Evolutionary conservation across 805 yeast genomes (phyloP).

Genomic region (Candida alai): DNA sequence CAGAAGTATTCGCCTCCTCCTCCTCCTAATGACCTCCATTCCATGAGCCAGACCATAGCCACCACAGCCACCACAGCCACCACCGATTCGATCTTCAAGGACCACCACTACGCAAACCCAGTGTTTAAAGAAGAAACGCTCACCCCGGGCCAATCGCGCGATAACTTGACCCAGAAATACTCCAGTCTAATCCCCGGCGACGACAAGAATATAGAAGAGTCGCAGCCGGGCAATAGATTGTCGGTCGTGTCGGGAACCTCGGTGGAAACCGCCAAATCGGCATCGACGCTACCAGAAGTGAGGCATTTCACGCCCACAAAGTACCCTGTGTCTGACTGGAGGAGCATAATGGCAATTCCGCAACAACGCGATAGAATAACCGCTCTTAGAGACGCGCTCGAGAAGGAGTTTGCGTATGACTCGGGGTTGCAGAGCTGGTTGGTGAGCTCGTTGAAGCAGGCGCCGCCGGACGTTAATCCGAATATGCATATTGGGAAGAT

Average conservation of each 20-base stretch:
- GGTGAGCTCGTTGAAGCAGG: slow-evolving; percentile 38
- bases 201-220: too few species aligned
- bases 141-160: slow-evolving; percentile 20
- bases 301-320: slow-evolving; percentile 12
- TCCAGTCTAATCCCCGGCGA: slow-evolving; percentile 20
- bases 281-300: too few species aligned
- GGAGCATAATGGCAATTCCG: slow-evolving; percentile 34
- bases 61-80: slow-evolving; percentile 11
- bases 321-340: slow-evolving; percentile 40
- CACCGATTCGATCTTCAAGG: slow-evolving; percentile 23
- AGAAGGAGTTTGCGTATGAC: slow-evolving; percentile 42
- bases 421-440: slow-evolving; percentile 62
- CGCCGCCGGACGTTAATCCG: slow-evolving; percentile 21
- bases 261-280: neutral
- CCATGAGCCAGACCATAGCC: slow-evolving; percentile 8
- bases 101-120: slow-evolving; percentile 17
- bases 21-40: neutral
- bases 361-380: slow-evolving; percentile 41
- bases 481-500: slow-evolving; percentile 46
- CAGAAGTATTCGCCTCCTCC: slow-evolving; percentile 1
- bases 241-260: neutral
- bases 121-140: slow-evolving; percentile 24
- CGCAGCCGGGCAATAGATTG: too few species aligned
- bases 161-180: slow-evolving; percentile 18
- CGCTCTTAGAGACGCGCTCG: slow-evolving; percentile 41